Base-by-base conservation (phyloP, 2,329 filamentous ascomycete species). In the Diaporthe caulivora region DNA sequence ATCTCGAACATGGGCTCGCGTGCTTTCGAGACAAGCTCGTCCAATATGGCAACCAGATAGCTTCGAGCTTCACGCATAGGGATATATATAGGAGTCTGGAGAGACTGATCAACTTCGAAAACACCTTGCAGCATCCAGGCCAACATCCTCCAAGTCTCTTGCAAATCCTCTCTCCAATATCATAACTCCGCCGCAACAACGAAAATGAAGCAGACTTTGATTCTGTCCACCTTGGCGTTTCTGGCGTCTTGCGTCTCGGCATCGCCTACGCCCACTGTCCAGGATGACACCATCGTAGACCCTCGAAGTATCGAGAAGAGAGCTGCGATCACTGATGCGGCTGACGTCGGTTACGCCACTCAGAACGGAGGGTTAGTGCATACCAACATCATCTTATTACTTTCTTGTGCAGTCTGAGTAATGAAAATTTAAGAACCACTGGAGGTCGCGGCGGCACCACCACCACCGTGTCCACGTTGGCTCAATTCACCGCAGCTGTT, bases 381-480 rank as follows among this genome's bases (percentile, higher is more conserved):
- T 24, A 7, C 1, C 2, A 7, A 18, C 26, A 6, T 1, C 11
- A 10, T 65, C 18, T 2, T 7, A 9, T 24, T 26, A 7, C 3
- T 65, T 51, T 10, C 31, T 18, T 3, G 44, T 51, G 3, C 8
- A 40, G 13, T 26, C 1, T 21, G 42, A 21, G 44, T 40, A 1
- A 51, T 7, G 0, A 1, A 17, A 8, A 18, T 1, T 51, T 9
- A 42, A 86, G 86, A 72, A 90, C 88, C 3, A 90, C 84, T 8
- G 89, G 89, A 69, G 89, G 89, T 67, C 81, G 84, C 26, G 87
- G 86, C 21, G 89, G 88, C 64, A 83, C 86, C 2, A 88, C 87
- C 10, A 87, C 86, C 34, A 90, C 88, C 15, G 89, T 91, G 68
- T 86, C 86, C n/a, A 85, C 84, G 6, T 86, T 89, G 51, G 83